phyloP scores from a whole-genome alignment of 2,329 filamentous ascomycete genomes.

The Penicillium griseofulvum region DNA sequence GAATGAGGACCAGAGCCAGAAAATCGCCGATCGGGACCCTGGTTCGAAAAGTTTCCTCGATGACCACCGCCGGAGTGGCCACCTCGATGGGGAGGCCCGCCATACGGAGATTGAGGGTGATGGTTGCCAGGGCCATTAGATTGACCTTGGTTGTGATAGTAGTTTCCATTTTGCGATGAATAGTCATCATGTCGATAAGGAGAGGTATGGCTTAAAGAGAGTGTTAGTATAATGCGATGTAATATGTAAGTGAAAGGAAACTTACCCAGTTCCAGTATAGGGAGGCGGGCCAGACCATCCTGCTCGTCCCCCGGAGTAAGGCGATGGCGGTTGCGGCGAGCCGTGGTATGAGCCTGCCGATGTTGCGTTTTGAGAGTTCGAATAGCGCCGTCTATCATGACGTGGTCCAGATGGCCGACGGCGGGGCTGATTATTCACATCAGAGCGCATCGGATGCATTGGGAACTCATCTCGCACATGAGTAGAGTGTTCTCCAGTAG shows the following conservation, averaged over 20 bases:
- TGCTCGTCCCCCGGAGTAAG: slow-evolving; percentile 56
- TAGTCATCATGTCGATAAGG: slow-evolving; percentile 59
- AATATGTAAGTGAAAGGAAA: slow-evolving; percentile 9
- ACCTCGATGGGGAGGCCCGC: slow-evolving; percentile 51
- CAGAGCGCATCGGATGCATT: slow-evolving; percentile 34
- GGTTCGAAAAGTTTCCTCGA: slow-evolving; percentile 58
- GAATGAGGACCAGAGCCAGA: slow-evolving; percentile 48
- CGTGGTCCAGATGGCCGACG: slow-evolving; percentile 42
- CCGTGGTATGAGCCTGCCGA: slow-evolving; percentile 57
- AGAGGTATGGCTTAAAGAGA: slow-evolving; percentile 60
- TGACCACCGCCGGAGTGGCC: slow-evolving; percentile 50
- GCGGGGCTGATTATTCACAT: slow-evolving; percentile 30
- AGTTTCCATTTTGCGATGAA: slow-evolving; percentile 51
- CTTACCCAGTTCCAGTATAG: slow-evolving; percentile 52
- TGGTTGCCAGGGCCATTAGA: slow-evolving; percentile 57
- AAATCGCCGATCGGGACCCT: slow-evolving; percentile 45
- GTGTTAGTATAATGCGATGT: slow-evolving; percentile 19
- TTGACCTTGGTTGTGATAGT: slow-evolving; percentile 49
- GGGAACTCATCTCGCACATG: slow-evolving; percentile 34
- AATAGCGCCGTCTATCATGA: slow-evolving; percentile 50
- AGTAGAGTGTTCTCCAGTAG: slow-evolving; percentile 32
- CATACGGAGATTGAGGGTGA: slow-evolving; percentile 45
- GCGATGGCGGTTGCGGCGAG: slow-evolving; percentile 62
- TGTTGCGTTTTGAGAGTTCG: slow-evolving; percentile 56
- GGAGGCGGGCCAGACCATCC: slow-evolving; percentile 49